Evolutionary conservation across 306 rosid genomes (phyloP).

Genomic region (Dicorynia guianensis): DNA sequence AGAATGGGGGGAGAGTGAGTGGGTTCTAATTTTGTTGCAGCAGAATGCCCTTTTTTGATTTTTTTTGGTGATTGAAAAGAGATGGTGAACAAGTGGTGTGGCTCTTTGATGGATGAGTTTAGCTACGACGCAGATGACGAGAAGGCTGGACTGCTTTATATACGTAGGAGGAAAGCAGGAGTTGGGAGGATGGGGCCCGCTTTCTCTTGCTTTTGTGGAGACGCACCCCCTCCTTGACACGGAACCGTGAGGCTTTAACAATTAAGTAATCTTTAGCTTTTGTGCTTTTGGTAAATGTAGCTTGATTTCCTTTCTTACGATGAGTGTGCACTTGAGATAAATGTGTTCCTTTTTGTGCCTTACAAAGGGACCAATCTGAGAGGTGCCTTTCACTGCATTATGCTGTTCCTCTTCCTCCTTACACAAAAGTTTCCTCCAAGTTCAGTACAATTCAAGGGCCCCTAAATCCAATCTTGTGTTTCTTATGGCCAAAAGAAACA

Average conservation of each 20-base stretch:
- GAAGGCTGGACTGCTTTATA: slow-evolving; percentile 50
- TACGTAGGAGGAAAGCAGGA: slow-evolving; percentile 32
- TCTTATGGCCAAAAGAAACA: slow-evolving; percentile 1
- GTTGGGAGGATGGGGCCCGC: slow-evolving; percentile 43
- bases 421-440: slow-evolving; percentile 26
- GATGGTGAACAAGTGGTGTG: slow-evolving; percentile 22
- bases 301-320: slow-evolving; percentile 4
- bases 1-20: not conserved
- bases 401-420: slow-evolving; percentile 30
- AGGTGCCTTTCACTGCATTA: slow-evolving; percentile 24
- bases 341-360: not conserved
- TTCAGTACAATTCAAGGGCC: too few species aligned
- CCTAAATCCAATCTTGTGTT: slow-evolving; percentile 21
- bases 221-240: slow-evolving; percentile 33
- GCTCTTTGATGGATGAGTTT: slow-evolving; percentile 24
- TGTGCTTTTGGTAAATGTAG: slow-evolving; percentile 25
- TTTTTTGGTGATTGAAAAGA: slow-evolving; percentile 40
- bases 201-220: not conserved
- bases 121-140: slow-evolving; percentile 28
- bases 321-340: slow-evolving; percentile 26
- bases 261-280: not conserved
- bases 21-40: slow-evolving; percentile 17
- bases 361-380: slow-evolving; percentile 6
- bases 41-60: slow-evolving; percentile 25
- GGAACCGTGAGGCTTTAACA: not conserved